Evolutionary conservation across 1,284 basidiomycete species (phyloP).

Genomic region (Ustilago bromivora): DNA sequence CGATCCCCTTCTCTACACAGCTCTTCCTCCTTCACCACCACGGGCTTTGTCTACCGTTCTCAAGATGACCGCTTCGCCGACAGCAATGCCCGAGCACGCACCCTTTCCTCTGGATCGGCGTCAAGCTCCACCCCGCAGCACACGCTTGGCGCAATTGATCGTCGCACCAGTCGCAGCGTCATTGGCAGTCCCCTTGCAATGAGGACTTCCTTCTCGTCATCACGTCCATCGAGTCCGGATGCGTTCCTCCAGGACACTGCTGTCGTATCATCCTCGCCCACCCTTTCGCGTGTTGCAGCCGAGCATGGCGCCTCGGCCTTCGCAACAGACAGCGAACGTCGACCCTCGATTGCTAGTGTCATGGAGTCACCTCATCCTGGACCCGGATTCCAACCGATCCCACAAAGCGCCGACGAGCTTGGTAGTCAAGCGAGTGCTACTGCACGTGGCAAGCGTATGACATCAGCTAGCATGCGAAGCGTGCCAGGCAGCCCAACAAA

Average conservation of each 20-base stretch:
- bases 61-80: conserved; percentile 13
- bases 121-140: conserved; percentile 6
- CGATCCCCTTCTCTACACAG: conserved; percentile 32
- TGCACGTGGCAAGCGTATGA: conserved; percentile 13
- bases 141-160: conserved; percentile 7
- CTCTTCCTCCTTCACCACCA: conserved; percentile 24
- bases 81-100: conserved; percentile 3
- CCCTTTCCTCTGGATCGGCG: conserved; percentile 17
- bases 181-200: conserved; percentile 24
- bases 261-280: not conserved
- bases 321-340: not conserved
- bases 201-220: conserved; percentile 4
- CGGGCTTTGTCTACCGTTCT: conserved; percentile 11
- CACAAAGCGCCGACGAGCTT: not conserved
- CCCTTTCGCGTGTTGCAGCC: conserved; percentile 1
- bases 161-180: conserved; percentile 14
- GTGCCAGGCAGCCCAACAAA: conserved; percentile 22
- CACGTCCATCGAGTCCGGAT: conserved; percentile 19
- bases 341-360: conserved; percentile 18
- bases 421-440: not conserved
- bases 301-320: not conserved
- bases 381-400: not conserved
- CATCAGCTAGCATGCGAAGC: conserved; percentile 30
- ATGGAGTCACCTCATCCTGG: conserved; percentile 11
- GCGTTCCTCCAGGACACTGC: not conserved